Conservation (phyloP, 768 basidiomycete genomes). For the Phlebiopsis gigantea region DNA sequence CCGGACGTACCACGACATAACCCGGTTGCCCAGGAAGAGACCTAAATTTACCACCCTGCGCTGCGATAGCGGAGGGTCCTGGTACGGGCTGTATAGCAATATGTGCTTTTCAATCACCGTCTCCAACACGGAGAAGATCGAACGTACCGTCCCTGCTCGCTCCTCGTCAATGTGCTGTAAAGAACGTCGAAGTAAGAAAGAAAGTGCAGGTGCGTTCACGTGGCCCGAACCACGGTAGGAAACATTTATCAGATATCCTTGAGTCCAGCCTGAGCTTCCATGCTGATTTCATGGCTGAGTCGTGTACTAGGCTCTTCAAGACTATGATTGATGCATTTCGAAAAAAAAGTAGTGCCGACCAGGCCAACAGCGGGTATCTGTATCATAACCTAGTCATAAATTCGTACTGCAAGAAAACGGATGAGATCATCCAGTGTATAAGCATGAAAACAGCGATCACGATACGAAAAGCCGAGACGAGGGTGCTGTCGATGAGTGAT, state of each 20-base stretch:
- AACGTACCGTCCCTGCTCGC: conserved; percentile 1
- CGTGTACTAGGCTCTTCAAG: too few species aligned
- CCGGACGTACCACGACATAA: conserved; percentile 1
- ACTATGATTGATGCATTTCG: too few species aligned
- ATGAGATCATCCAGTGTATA: background rate
- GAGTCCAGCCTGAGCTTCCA: too few species aligned
- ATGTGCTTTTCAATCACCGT: too few species aligned
- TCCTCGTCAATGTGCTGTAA: conserved; percentile 4
- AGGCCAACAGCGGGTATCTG: background rate
- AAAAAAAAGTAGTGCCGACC: background rate
- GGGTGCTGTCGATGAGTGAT: background rate
- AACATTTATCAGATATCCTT: too few species aligned
- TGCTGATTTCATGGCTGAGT: too few species aligned
- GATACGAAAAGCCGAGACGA: background rate
- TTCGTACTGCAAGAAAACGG: background rate
- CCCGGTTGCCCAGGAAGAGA: conserved; percentile 4
- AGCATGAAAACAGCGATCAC: background rate
- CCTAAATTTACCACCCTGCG: conserved; percentile 6
- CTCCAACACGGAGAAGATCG: too few species aligned
- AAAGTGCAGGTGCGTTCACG: too few species aligned
- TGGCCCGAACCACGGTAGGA: too few species aligned
- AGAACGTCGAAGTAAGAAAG: background rate
- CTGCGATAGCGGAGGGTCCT: conserved; percentile 6
- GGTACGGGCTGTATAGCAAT: conserved; percentile 6
- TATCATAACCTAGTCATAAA: background rate